phyloP scores from a whole-genome alignment of 805 yeast species.

The Metschnikowia sp. region DNA sequence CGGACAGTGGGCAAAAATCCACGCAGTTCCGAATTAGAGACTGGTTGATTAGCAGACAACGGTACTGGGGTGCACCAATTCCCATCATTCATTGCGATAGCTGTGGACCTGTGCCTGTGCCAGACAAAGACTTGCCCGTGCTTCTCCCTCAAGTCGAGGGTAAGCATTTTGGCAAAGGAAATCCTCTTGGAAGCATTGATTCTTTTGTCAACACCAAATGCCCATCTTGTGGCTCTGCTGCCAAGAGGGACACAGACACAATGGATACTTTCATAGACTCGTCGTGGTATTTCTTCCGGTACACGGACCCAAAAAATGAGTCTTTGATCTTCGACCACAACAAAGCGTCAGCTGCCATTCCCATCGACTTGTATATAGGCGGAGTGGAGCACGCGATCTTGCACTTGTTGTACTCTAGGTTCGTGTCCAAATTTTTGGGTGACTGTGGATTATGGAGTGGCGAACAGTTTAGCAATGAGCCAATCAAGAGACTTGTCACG shows the following conservation, averaged over 20 bases:
- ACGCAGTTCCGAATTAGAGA: slow-evolving; percentile 72
- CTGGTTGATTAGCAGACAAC: slow-evolving; percentile 91
- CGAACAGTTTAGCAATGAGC: slow-evolving; percentile 60
- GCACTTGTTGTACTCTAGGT: slow-evolving; percentile 83
- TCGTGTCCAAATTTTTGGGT: slow-evolving; percentile 74
- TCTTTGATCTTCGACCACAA: slow-evolving; percentile 50
- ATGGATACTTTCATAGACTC: slow-evolving; percentile 99
- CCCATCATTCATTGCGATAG: slow-evolving; percentile 84
- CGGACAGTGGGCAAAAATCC: slow-evolving; percentile 43
- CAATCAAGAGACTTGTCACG: slow-evolving; percentile 74
- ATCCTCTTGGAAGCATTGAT: slow-evolving; percentile 52
- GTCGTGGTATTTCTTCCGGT: slow-evolving; percentile 93
- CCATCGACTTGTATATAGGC: slow-evolving; percentile 89
- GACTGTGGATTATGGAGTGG: slow-evolving; percentile 71
- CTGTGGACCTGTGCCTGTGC: slow-evolving; percentile 93
- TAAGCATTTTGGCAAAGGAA: slow-evolving; percentile 61
- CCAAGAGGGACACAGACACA: slow-evolving; percentile 91
- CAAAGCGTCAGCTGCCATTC: slow-evolving; percentile 54
- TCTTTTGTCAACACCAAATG: slow-evolving; percentile 73
- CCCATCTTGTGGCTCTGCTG: slow-evolving; percentile 72
- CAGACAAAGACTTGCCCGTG: slow-evolving; percentile 83
- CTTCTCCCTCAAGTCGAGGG: slow-evolving; percentile 61
- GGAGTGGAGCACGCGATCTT: slow-evolving; percentile 97
- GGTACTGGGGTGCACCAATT: slow-evolving; percentile 99
- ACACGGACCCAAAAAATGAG: slow-evolving; percentile 66